Percentiles rank a stretch among this genome's conserved stretches.
phyloP scores from a whole-genome alignment of 2,329 filamentous ascomycete genomes.

The Paraphaeosphaeria sporulosa region DNA sequence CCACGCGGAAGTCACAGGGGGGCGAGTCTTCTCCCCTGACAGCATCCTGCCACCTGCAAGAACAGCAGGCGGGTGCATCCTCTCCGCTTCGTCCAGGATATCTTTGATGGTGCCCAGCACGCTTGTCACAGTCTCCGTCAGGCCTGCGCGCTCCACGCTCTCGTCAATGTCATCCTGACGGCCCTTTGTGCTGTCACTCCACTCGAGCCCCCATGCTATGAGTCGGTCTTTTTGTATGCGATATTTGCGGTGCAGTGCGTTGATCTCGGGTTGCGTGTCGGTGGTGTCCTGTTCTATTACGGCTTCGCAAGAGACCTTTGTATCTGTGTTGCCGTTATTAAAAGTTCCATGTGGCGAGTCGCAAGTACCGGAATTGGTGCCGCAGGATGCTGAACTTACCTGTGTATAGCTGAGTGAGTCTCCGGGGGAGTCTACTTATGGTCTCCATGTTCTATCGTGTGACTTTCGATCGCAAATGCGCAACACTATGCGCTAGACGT shows the following conservation, averaged over 20 bases:
- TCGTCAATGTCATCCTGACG: slow-evolving; percentile 76
- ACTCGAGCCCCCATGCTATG: slow-evolving; percentile 81
- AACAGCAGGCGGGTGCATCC: slow-evolving; percentile 66
- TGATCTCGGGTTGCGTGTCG: slow-evolving; percentile 72
- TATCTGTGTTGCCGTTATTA: slow-evolving; percentile 58
- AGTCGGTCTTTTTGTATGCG: slow-evolving; percentile 82
- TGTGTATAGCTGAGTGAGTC: slow-evolving; percentile 70
- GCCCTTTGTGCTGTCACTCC: slow-evolving; percentile 70
- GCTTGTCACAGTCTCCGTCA: slow-evolving; percentile 79
- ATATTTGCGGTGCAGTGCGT: slow-evolving; percentile 76
- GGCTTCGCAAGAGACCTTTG: slow-evolving; percentile 78
- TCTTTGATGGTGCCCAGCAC: slow-evolving; percentile 84
- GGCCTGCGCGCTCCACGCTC: slow-evolving; percentile 69
- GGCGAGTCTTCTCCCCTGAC: slow-evolving; percentile 46
- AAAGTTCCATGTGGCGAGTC: too few species aligned
- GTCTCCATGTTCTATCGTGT: slow-evolving; percentile 40
- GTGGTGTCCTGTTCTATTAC: slow-evolving; percentile 66
- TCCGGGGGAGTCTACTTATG: slow-evolving; percentile 48
- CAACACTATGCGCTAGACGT: slow-evolving; percentile 23
- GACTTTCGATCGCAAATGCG: slow-evolving; percentile 18
- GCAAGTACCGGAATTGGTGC: too few species aligned
- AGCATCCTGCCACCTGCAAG: slow-evolving; percentile 40
- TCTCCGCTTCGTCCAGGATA: slow-evolving; percentile 77
- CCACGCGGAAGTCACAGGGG: slow-evolving; percentile 43
- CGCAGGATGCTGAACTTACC: slow-evolving; percentile 7